Base-by-base conservation (phyloP, 306 rosid genomes). In the Rosa multiflora region DNA sequence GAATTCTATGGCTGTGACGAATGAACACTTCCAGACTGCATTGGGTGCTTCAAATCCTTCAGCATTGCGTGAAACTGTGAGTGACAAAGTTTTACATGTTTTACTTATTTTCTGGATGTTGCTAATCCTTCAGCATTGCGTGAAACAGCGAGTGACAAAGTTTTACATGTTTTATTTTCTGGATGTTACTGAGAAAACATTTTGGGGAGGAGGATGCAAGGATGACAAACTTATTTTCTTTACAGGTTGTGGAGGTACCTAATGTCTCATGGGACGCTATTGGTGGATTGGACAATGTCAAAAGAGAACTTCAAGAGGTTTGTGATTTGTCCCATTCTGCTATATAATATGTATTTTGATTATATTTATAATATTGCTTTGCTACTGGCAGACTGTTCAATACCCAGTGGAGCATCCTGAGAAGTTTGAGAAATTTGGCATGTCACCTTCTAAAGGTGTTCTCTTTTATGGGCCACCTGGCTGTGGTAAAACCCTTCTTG, bases 391-490 rank as follows among this genome's bases (percentile, higher is more conserved):
- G 94, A 90, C 91, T 67, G 92, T 88, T 75, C 90, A 88, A 77
- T 87, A 86, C 73, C 94, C 92, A 15, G 94, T 90, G 89, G 94
- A 88, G 83, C 94, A 90, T 82, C 94, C 94, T 58, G 94, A 90
- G 49, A 90, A 88, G 87, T 90, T 90, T 80, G 92, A 90, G 87
- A 88, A 90, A 74, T 90, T 90, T 76, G 94, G 94, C 83, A 90
- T 90, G 94, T 85, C 92, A 58, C 94, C 92, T 74, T 90, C 92
- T 10, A 90, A 90, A 82, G 92, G 95, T 73, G 95, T 88, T 77
- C 92, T 90, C 44, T 87, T 90, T 70, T 87, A 87, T 78, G 94
- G 92, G 49, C 91, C 94, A 58, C 94, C 94, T 39, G 92, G 94
- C 46, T 88, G 94, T 76, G 91, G 91, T 42, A 90, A 90, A 78